Percentiles rank a stretch among this genome's conserved stretches.
These are phyloP conservation scores for Plasmopara halstedii DNA, from an alignment of 352 stramenopile species.

Conservation along the genomic window DNA sequence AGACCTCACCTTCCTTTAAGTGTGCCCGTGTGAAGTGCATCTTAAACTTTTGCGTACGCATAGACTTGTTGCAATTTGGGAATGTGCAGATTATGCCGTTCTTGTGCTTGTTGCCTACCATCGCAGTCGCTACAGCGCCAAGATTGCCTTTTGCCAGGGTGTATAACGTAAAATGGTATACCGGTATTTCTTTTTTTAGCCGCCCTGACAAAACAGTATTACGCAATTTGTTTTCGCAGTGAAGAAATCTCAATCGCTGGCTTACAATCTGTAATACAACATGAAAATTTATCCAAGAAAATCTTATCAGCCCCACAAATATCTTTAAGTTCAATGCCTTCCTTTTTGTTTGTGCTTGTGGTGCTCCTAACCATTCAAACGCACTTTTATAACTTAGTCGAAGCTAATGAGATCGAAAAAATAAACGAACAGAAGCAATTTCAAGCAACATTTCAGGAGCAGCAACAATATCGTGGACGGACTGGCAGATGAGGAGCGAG, in stretches of 20 bases:
- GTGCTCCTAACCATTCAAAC: conserved; percentile 1
- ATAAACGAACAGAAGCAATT: not conserved
- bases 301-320: too few species aligned
- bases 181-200: too few species aligned
- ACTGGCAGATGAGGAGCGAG: conserved; percentile 9
- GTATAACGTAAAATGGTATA: too few species aligned
- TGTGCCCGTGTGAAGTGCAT: conserved; percentile 75
- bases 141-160: too few species aligned
- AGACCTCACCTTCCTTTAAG: conserved; percentile 66
- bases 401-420: not conserved
- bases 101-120: conserved; percentile 86
- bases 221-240: too few species aligned
- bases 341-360: conserved; percentile 6
- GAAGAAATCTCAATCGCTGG: too few species aligned
- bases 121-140: conserved; percentile 7
- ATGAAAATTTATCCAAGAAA: too few species aligned
- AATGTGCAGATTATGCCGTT: conserved; percentile 82
- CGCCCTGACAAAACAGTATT: too few species aligned
- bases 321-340: conserved; percentile 4
- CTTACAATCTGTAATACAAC: too few species aligned
- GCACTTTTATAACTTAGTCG: conserved; percentile 1
- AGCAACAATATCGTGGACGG: not conserved
- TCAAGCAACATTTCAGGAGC: conserved; percentile 4
- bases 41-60: conserved; percentile 86
- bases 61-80: conserved; percentile 72